A percentile compares a stretch with the other conserved stretches of the same genome.
Evolutionary conservation across 2,329 filamentous ascomycete genomes (phyloP).

Genomic region (Colletotrichum agaves): DNA sequence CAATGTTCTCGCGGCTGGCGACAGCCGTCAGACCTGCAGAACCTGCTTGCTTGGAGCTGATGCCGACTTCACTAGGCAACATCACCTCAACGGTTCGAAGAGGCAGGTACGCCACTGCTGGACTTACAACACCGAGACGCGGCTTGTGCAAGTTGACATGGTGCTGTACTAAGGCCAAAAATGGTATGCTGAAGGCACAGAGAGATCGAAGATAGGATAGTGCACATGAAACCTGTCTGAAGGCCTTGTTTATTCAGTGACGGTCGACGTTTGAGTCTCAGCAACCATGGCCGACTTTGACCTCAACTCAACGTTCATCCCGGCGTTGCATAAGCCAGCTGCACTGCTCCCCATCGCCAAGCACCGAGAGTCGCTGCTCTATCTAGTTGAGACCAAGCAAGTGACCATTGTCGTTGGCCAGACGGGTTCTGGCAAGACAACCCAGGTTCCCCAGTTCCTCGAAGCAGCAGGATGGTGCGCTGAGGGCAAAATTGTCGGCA

Average conservation of each 20-base stretch:
- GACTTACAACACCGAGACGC: background rate
- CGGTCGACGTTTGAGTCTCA: background rate
- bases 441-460: conserved; percentile 92
- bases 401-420: conserved; percentile 93
- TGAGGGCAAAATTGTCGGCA: conserved; percentile 83
- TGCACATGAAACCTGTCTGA: background rate
- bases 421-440: conserved; percentile 95
- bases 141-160: background rate
- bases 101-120: conserved; percentile 15
- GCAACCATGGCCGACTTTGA: conserved; percentile 65
- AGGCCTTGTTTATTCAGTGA: background rate
- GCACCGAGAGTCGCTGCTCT: conserved; percentile 82
- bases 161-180: conserved; percentile 13
- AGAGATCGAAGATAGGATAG: background rate
- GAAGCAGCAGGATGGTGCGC: conserved; percentile 89
- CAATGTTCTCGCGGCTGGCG: background rate
- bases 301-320: conserved; percentile 72
- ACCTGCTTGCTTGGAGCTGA: background rate
- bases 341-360: conserved; percentile 87
- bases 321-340: conserved; percentile 86
- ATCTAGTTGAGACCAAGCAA: conserved; percentile 84
- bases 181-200: conserved; percentile 1
- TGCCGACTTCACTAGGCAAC: background rate
- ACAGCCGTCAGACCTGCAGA: background rate
- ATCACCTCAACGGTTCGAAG: background rate